Base-by-base conservation (phyloP, 2,329 filamentous ascomycete genomes). In the Eutypella sp. region DNA sequence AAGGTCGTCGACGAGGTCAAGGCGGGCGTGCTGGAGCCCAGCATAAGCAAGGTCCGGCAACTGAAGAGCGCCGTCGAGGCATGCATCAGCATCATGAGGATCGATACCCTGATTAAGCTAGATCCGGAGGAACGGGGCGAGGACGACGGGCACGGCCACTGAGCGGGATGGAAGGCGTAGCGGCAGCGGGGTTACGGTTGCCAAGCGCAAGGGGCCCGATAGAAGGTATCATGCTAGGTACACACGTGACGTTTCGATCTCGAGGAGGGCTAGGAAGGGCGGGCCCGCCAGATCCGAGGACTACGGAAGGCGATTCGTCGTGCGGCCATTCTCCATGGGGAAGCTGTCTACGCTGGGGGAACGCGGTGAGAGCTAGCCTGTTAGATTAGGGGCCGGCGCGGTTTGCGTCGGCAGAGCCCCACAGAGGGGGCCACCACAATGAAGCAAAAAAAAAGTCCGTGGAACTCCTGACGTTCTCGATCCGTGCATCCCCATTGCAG, bases 51-150 rank as follows among this genome's bases (percentile, higher is more conserved):
- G 79, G 81, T 99, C 57, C 87, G 92, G 70, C 93, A 97, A 76
- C 76, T 99, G 64, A 99, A 99, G 85, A 95, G 87, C 70, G 93
- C 93, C 23, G 93, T 99, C 41, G 93, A 99, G 74, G 93, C 93
- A 45, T 97, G 93, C 70, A 95, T 99, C 69, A 88, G 90, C 64
- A 97, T 99, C 67, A 97, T 99, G 93, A 82, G 93, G 62, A 99
- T 99, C 66, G 93, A 99, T 74, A 97, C 93, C 55, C 78, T 99
- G 70, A 97, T 99, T 73, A 95, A 95, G 76, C 74, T 99, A 68
- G 93, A 99, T 76, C 91, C 91, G 16, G 90, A 96, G 75, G 80
- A 85, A 74, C 78, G 79, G 63, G 75, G 73, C 34, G 79, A 83
- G 56, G 87, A 95, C 71, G 88, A 93, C 61, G 90, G 89, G 47